Evolutionary conservation across 2,329 filamentous ascomycete genomes (phyloP).

Genomic region (Ophioceras dolichostomum): DNA sequence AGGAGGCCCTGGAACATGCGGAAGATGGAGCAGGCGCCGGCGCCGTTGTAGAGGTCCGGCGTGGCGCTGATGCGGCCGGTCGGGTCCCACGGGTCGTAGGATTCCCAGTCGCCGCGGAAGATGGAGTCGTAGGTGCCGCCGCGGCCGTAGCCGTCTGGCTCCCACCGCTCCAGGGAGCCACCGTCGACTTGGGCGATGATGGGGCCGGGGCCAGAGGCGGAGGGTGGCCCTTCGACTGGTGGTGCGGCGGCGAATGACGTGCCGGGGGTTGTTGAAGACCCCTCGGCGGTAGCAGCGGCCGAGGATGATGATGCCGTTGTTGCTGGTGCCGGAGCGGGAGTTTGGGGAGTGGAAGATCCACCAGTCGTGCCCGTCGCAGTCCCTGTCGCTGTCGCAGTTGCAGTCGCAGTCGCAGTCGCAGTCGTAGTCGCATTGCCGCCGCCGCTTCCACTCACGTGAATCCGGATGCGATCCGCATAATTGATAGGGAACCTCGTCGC

Average conservation of each 20-base stretch:
- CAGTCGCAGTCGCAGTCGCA: no score
- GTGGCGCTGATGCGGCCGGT: conserved; percentile 39
- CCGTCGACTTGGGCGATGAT: conserved; percentile 58
- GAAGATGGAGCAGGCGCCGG: conserved; percentile 44
- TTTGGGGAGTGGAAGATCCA: no score
- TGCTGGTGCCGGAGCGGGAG: conserved; percentile 16
- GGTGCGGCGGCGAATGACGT: conserved; percentile 3
- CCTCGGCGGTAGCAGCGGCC: conserved; percentile 2
- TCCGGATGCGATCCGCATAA: conserved; percentile 58
- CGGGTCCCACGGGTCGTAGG: conserved; percentile 43
- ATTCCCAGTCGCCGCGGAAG: conserved; percentile 41
- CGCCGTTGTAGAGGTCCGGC: conserved; percentile 44
- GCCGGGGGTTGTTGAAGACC: not conserved
- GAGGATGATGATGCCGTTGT: no score
- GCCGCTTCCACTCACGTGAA: conserved; percentile 37
- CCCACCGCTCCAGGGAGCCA: conserved; percentile 61
- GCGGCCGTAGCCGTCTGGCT: conserved; percentile 52
- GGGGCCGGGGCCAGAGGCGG: conserved; percentile 33
- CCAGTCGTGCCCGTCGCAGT: no score
- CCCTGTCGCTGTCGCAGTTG: no score
- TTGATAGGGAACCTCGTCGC: conserved; percentile 49
- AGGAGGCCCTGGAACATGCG: conserved; percentile 47
- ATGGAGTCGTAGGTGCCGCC: conserved; percentile 42
- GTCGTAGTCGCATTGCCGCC: conserved; percentile 13
- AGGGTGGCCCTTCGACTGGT: conserved; percentile 20